A percentile compares a stretch with the other conserved stretches of the same genome.
Evolutionary conservation across 768 basidiomycete species (phyloP).

Genomic region (Lactarius sanguifluus): DNA sequence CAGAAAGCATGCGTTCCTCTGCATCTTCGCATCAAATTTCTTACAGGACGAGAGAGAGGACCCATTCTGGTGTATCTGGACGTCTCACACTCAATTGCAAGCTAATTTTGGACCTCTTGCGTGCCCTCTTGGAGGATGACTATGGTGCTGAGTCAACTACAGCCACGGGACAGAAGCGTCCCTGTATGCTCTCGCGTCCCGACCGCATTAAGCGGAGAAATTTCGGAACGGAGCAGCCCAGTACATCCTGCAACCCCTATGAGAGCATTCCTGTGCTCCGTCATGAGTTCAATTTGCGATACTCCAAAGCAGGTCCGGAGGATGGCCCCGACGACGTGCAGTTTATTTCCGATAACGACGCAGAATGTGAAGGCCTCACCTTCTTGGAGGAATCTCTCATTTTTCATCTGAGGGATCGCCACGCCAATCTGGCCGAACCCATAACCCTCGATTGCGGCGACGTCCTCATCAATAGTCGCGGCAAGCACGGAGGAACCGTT

Average conservation of each 20-base stretch:
- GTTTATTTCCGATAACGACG: slow-evolving; percentile 24
- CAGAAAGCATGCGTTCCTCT: slow-evolving; percentile 20
- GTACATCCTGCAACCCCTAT: slow-evolving; percentile 4
- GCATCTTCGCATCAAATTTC: slow-evolving; percentile 21
- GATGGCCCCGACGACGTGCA: background rate
- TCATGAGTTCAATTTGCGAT: slow-evolving; percentile 25
- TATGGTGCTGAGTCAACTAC: slow-evolving; percentile 2
- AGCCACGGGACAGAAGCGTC: slow-evolving; percentile 22
- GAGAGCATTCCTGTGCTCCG: slow-evolving; percentile 18
- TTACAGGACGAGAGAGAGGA: slow-evolving; percentile 16
- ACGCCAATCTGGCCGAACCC: slow-evolving; percentile 18
- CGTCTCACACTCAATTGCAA: slow-evolving; percentile 18
- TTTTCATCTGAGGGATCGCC: slow-evolving; percentile 16
- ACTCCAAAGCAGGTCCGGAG: slow-evolving; percentile 15
- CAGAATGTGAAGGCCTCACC: slow-evolving; percentile 13
- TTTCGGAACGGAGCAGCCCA: background rate
- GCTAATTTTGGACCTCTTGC: slow-evolving; percentile 17
- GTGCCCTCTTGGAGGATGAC: background rate
- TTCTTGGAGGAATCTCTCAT: slow-evolving; percentile 21
- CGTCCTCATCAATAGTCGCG: slow-evolving; percentile 16
- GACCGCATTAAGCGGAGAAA: slow-evolving; percentile 14
- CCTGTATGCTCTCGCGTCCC: background rate
- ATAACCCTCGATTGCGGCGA: slow-evolving; percentile 25
- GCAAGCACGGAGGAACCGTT: slow-evolving; percentile 17
- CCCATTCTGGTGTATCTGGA: slow-evolving; percentile 1